phyloP scores from a whole-genome alignment of 805 yeast genomes.

The Tetrapisispora namnaoensis region DNA sequence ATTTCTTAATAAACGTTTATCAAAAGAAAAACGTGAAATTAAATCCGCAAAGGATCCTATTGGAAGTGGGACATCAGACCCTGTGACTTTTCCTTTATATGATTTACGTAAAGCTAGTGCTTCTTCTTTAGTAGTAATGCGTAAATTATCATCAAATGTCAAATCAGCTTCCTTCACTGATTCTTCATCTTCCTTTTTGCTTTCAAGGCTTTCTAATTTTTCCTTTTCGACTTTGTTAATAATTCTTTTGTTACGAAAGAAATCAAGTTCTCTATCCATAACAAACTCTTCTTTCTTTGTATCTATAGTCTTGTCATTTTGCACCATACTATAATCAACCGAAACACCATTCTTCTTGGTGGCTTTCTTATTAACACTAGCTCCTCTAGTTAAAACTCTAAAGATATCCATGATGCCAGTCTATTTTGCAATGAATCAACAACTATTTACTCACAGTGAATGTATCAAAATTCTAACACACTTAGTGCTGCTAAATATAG shows the following conservation, averaged over 20 bases:
- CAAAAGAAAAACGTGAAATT: slow-evolving; percentile 54
- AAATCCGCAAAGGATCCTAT: slow-evolving; percentile 84
- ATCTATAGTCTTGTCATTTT: slow-evolving; percentile 18
- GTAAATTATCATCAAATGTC: slow-evolving; percentile 21
- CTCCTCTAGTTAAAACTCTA: slow-evolving; percentile 76
- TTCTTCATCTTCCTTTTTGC: slow-evolving; percentile 21
- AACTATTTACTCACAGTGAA: too few species aligned
- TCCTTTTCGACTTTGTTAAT: slow-evolving; percentile 21
- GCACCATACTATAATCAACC: slow-evolving; percentile 13
- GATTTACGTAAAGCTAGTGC: slow-evolving; percentile 52
- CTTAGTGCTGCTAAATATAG: too few species aligned
- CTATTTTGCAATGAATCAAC: not conserved
- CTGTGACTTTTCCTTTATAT: slow-evolving; percentile 61
- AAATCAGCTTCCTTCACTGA: not conserved
- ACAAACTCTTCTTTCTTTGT: slow-evolving; percentile 34
- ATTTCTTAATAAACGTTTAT: slow-evolving; percentile 44
- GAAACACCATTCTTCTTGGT: slow-evolving; percentile 14
- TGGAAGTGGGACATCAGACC: slow-evolving; percentile 83
- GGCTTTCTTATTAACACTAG: slow-evolving; percentile 51
- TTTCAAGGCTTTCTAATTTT: slow-evolving; percentile 23
- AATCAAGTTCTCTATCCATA: slow-evolving; percentile 69
- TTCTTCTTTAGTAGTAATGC: slow-evolving; percentile 44
- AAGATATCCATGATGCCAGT: slow-evolving; percentile 70
- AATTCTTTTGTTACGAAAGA: slow-evolving; percentile 54
- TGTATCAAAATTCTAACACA: too few species aligned